Base-by-base conservation (phyloP, 2,329 filamentous ascomycete genomes). In the Furcasterigmium furcatum region DNA sequence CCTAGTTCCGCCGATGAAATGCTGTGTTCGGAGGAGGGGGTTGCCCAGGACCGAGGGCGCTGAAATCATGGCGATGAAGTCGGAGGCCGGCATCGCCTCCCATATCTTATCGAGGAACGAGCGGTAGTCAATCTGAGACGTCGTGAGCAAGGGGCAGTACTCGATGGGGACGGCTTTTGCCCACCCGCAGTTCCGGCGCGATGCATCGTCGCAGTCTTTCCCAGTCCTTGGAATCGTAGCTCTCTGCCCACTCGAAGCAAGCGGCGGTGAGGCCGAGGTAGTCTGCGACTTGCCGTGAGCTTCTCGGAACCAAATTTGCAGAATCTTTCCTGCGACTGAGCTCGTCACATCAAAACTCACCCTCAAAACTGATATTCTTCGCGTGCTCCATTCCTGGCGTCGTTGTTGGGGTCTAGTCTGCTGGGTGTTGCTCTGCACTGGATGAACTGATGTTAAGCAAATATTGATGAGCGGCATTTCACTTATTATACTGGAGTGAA, bases 111-210 rank as follows among this genome's bases (percentile, higher is more conserved):
- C 72, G 43, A 80, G 73, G 62, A 84, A 79, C 34, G 76, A 73
- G 42, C 77, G 79, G 75, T 91, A 91, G 72, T 91, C 87, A 56
- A 90, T 76, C 74, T 85, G 62, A 7, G 35, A 13, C n/a, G n/a
- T 22, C 20, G 22, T 35, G 22, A 43, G 8, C n/a, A n/a, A n/a
- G n/a, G n/a, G n/a, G n/a, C n/a, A n/a, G n/a, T n/a, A n/a, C 1
- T 81, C 80, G 3, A 38, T 77, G 73, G 9, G 70, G 66, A 77
- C 77, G 82, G 62, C 82, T 76, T 64, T 84, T 82, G 49, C 51
- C 9, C 41, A 56, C 51, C 27, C 47, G 43, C 62, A 80, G 52
- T 62, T 72, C 65, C 3, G 72, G 71, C 12, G 72, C 70, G 38
- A 76, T 63, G 68, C 76, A 79, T 52, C 75, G 77, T 46, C 67